Percentiles rank a stretch among this genome's conserved stretches.
Evolutionary conservation across 352 stramenopile genomes (phyloP).

Genomic region (Globisporangium rhizosaccharum): DNA sequence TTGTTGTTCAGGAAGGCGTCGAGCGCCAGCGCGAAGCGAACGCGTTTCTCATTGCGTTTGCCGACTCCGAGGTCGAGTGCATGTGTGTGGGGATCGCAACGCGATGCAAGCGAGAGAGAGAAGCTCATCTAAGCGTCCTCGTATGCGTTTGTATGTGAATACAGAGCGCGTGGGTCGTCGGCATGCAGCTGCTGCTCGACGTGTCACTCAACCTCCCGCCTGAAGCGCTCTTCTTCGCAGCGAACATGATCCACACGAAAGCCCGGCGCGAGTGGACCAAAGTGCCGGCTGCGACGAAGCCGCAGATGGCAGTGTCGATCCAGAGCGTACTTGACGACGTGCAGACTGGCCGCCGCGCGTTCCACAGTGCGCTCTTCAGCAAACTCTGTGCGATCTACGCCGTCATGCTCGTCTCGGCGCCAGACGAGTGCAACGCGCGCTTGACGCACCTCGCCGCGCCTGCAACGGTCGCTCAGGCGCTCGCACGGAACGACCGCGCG

Average conservation of each 20-base stretch:
- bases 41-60: slow-evolving; percentile 56
- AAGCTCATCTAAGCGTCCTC: no score
- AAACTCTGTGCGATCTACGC: slow-evolving; percentile 62
- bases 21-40: slow-evolving; percentile 63
- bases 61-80: slow-evolving; percentile 29
- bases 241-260: slow-evolving; percentile 74
- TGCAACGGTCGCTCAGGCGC: slow-evolving; percentile 12
- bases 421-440: slow-evolving; percentile 40
- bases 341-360: slow-evolving; percentile 20
- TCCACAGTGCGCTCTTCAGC: slow-evolving; percentile 33
- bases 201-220: slow-evolving; percentile 32
- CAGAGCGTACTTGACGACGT: slow-evolving; percentile 29
- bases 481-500: slow-evolving; percentile 19
- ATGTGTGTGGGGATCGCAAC: not conserved
- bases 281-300: slow-evolving; percentile 27
- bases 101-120: no score
- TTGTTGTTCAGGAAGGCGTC: slow-evolving; percentile 36
- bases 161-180: slow-evolving; percentile 42
- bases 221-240: slow-evolving; percentile 67
- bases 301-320: slow-evolving; percentile 30
- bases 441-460: slow-evolving; percentile 26
- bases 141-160: not conserved
- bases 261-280: slow-evolving; percentile 56
- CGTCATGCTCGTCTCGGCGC: slow-evolving; percentile 44
- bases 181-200: slow-evolving; percentile 46